These are phyloP conservation scores for Chaetomium fimeti DNA, from an alignment of 495 filamentous ascomycete genomes.

Conservation along the genomic window DNA sequence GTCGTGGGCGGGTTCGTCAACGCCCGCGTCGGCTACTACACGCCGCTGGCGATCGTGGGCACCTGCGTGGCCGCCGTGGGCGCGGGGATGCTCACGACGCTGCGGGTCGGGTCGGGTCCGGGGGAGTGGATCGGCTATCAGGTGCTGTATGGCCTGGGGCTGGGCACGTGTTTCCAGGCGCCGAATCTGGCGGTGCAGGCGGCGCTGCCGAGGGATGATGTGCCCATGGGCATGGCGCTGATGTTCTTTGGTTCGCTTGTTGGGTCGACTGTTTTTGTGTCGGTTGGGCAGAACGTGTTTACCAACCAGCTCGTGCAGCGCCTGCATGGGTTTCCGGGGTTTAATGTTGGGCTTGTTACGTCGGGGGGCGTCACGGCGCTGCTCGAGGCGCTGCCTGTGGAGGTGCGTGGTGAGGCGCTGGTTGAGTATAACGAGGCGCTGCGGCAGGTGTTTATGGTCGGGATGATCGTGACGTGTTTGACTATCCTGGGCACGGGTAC, in stretches of 20 bases:
- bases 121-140: conserved; percentile 61
- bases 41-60: conserved; percentile 49
- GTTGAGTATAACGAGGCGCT: conserved; percentile 67
- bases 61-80: conserved; percentile 57
- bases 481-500: conserved; percentile 57
- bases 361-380: conserved; percentile 64
- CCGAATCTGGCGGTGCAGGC: conserved; percentile 55
- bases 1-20: conserved; percentile 52
- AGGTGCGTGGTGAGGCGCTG: conserved; percentile 52
- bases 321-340: conserved; percentile 45
- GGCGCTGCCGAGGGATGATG: conserved; percentile 12
- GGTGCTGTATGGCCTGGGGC: conserved; percentile 52
- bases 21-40: conserved; percentile 47
- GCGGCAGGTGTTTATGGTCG: conserved; percentile 62
- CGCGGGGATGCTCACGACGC: conserved; percentile 51
- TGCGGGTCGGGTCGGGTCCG: conserved; percentile 40
- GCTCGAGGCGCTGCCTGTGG: conserved; percentile 47
- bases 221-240: conserved; percentile 31
- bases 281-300: conserved; percentile 61
- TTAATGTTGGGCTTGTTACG: conserved; percentile 51
- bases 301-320: conserved; percentile 52
- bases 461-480: conserved; percentile 58
- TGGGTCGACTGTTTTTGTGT: conserved; percentile 62
- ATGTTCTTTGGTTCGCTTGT: conserved; percentile 63
- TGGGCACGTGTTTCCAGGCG: conserved; percentile 50